Base-by-base conservation (phyloP, 306 rosid genomes). In the Abrus precatorius region DNA sequence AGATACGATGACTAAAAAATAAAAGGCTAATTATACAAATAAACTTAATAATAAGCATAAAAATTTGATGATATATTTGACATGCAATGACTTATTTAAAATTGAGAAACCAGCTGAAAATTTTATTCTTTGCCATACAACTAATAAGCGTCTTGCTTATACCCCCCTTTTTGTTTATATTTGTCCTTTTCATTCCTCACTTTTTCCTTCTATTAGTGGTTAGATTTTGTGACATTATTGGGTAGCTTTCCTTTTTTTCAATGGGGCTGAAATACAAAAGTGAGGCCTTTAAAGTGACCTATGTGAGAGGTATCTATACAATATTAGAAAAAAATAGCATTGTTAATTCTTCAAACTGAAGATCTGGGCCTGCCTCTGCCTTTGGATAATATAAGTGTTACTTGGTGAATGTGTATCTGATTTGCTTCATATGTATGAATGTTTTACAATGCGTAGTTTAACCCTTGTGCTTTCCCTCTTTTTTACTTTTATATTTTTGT, bases 1-100 rank as follows among this genome's bases (percentile, higher is more conserved):
- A 5, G 69, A 53, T 52, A 34, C 64, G 47, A 48, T 38, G 48
- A 61, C 83, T 57, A 61, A 6, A 61, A 43, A 9, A 47, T 41
- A 49, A 55, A 78, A n/a, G 6, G 0, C 4, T 34, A 65, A 62
- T 72, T 34, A 40, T 69, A 12, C 59, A 14, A 36, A 33, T 57
- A 33, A 45, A 6, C 62, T n/a, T 56, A 47, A 53, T 44, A 5
- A 5, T 57, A 45, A 28, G 54, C 29, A 0, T n/a, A 43, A 28
- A 30, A 53, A n/a, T 3, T 20, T 62, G 49, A 61, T 78, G 27
- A 49, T 45, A 30, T 47, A 56, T 79, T 59, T 34, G 52, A 6
- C 44, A 34, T 12, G 9, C 33, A 11, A 11, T 66, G 14, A 57
- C 76, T 67, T 54, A 9, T 66, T 74, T n/a, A 34, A 66, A 72